phyloP scores from a whole-genome alignment of 345 rosid species.

The Noccaea caerulescens region DNA sequence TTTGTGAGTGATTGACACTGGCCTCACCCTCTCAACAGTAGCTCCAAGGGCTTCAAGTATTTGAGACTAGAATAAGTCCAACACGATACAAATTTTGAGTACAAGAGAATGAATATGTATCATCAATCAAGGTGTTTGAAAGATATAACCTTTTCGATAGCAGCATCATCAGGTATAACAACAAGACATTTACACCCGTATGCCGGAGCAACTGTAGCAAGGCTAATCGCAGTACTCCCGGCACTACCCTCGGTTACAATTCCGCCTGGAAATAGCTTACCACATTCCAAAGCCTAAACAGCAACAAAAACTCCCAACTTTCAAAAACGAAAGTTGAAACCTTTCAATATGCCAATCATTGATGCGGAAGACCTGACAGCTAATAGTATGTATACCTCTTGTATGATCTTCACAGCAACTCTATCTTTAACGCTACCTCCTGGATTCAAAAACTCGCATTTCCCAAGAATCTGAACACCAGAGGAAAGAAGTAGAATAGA shows the following conservation, averaged over 20 bases:
- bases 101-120: conserved; percentile 2
- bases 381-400: conserved; percentile 64
- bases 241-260: conserved; percentile 93
- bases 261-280: conserved; percentile 69
- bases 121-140: conserved; percentile 2
- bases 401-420: conserved; percentile 83
- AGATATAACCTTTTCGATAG: conserved; percentile 77
- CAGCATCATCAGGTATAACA: conserved; percentile 95
- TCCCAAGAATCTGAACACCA: conserved; percentile 78
- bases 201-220: conserved; percentile 89
- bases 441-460: conserved; percentile 95
- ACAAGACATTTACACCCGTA: conserved; percentile 94
- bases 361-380: background rate
- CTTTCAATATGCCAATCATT: conserved; percentile 1
- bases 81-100: conserved; percentile 15
- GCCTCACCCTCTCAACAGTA: conserved; percentile 90
- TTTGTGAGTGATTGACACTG: conserved; percentile 88
- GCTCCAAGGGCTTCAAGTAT: conserved; percentile 94
- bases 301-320: background rate
- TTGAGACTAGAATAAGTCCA: conserved; percentile 66
- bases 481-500: conserved; percentile 4
- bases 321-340: background rate
- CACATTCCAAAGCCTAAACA: conserved; percentile 78
- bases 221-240: conserved; percentile 98
- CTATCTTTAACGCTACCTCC: conserved; percentile 98